A percentile compares a stretch with the other conserved stretches of the same genome.
phyloP scores from a whole-genome alignment of 2,329 filamentous ascomycete species.

The Fusarium sp. region DNA sequence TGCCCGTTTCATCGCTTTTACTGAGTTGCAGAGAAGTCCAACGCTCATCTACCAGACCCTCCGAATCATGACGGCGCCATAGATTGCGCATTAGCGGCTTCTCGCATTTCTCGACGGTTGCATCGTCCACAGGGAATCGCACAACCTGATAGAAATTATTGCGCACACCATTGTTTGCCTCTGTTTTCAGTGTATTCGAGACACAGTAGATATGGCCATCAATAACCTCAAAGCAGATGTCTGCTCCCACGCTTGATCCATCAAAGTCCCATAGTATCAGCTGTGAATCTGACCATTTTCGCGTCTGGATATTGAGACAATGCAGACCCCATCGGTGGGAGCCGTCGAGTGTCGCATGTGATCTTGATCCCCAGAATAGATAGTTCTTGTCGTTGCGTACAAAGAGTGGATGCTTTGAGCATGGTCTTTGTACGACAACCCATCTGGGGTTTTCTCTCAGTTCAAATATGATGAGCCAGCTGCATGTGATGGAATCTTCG shows the following conservation, averaged over 20 bases:
- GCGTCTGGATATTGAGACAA: slow-evolving; percentile 61
- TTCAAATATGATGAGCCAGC: slow-evolving; percentile 64
- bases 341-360: slow-evolving; percentile 63
- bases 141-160: slow-evolving; percentile 77
- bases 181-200: slow-evolving; percentile 72
- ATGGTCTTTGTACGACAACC: slow-evolving; percentile 56
- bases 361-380: slow-evolving; percentile 76
- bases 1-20: slow-evolving; percentile 68
- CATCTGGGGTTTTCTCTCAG: slow-evolving; percentile 58
- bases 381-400: slow-evolving; percentile 72
- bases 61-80: slow-evolving; percentile 75
- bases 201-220: slow-evolving; percentile 75
- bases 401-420: slow-evolving; percentile 69
- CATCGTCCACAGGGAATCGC: slow-evolving; percentile 67
- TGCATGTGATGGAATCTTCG: slow-evolving; percentile 50
- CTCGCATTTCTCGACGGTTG: slow-evolving; percentile 55
- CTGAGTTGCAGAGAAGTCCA: slow-evolving; percentile 77
- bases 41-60: slow-evolving; percentile 79
- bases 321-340: slow-evolving; percentile 73
- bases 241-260: slow-evolving; percentile 74
- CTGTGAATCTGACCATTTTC: slow-evolving; percentile 57
- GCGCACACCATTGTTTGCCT: slow-evolving; percentile 73
- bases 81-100: slow-evolving; percentile 58
- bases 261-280: slow-evolving; percentile 69
- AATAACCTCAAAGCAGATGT: slow-evolving; percentile 78